phyloP scores from a whole-genome alignment of 805 yeast species.

The Blastobotrys muscicola region DNA sequence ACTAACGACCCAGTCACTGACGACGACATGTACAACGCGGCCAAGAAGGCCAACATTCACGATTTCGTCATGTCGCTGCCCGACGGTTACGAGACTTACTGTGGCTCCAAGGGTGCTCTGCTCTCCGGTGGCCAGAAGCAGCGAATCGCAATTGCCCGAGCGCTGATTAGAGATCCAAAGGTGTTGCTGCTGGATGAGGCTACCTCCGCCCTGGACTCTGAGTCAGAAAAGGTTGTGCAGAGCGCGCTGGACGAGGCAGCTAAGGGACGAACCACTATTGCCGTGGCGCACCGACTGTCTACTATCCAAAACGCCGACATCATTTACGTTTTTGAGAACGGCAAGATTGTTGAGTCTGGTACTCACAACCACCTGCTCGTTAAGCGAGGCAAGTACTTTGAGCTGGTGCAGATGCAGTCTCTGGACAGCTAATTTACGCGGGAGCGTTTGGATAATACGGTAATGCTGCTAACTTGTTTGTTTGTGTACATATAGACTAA shows the following conservation, averaged over 20 bases:
- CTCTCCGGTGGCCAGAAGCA: slow-evolving; percentile 73
- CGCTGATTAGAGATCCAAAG: slow-evolving; percentile 55
- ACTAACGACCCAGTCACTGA: slow-evolving; percentile 30
- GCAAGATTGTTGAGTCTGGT: slow-evolving; percentile 53
- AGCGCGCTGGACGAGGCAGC: slow-evolving; percentile 59
- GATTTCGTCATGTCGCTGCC: slow-evolving; percentile 48
- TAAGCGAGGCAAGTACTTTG: slow-evolving; percentile 29
- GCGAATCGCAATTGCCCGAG: slow-evolving; percentile 66
- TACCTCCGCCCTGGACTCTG: slow-evolving; percentile 53
- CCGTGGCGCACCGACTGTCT: slow-evolving; percentile 76
- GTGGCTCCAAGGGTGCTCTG: slow-evolving; percentile 48
- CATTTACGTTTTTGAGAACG: slow-evolving; percentile 52
- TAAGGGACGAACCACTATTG: slow-evolving; percentile 62
- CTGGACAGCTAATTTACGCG: slow-evolving; percentile 17
- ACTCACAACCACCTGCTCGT: slow-evolving; percentile 39
- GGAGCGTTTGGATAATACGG: not conserved
- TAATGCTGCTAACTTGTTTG: too few relatives aligned
- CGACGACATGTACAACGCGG: slow-evolving; percentile 37
- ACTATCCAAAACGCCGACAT: slow-evolving; percentile 55
- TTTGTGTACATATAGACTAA: too few relatives aligned
- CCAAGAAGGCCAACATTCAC: slow-evolving; percentile 46
- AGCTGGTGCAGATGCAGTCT: slow-evolving; percentile 31
- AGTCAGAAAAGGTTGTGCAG: slow-evolving; percentile 71
- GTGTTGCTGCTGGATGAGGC: slow-evolving; percentile 63
- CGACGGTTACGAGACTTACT: slow-evolving; percentile 48